A percentile compares a stretch with the other conserved stretches of the same genome.
phyloP scores from a whole-genome alignment of 225 moss, liverwort and hornwort genomes.

The Polytrichum commune region DNA sequence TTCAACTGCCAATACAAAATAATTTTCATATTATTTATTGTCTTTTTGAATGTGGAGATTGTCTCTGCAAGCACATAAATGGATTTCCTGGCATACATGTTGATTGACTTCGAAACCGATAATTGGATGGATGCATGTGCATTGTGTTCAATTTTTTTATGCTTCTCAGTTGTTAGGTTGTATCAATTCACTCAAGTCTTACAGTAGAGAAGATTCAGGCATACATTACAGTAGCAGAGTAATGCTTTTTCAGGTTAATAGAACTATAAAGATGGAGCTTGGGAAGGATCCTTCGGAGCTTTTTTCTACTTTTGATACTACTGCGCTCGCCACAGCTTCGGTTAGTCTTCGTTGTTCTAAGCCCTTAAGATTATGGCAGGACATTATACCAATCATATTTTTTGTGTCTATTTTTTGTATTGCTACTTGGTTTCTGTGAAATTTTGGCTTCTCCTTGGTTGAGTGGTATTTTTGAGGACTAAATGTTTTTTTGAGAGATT shows the following conservation, averaged over 20 bases:
- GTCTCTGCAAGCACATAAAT: no score
- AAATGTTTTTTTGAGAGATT: background rate
- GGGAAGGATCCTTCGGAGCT: conserved; percentile 73
- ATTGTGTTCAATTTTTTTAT: no score
- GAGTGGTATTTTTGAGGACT: background rate
- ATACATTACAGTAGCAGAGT: no score
- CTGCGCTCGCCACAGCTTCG: conserved; percentile 89
- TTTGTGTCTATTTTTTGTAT: background rate
- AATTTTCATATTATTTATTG: no score
- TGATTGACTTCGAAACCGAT: no score
- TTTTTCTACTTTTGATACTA: conserved; percentile 70
- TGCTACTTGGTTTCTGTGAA: background rate
- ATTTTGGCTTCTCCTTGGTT: background rate
- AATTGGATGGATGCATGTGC: no score
- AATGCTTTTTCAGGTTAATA: conserved; percentile 34
- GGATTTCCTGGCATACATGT: no score
- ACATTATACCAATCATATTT: background rate
- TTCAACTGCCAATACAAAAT: no score
- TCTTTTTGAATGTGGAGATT: no score
- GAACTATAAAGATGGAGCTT: conserved; percentile 74
- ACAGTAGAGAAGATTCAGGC: no score
- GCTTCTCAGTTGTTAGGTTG: no score
- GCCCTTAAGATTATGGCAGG: background rate
- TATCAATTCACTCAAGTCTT: no score
- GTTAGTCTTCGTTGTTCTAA: conserved; percentile 35